Evolutionary conservation across 1,284 basidiomycete genomes (phyloP).

Genomic region (Cystobasidiaceae sp.): DNA sequence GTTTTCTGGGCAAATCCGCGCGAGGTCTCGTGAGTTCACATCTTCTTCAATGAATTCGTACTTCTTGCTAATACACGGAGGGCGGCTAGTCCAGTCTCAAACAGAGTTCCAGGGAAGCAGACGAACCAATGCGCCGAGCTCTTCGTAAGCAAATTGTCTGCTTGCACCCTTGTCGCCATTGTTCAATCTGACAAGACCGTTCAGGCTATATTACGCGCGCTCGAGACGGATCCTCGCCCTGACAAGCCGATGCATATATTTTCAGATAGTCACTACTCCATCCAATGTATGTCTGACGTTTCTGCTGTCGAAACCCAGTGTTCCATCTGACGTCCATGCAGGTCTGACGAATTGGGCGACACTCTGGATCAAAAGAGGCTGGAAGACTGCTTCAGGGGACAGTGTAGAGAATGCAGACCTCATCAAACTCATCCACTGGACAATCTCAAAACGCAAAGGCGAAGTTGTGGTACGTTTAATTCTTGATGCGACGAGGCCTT

Average conservation of each 20-base stretch:
- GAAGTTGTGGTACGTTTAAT: conserved; percentile 20
- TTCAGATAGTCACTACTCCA: conserved; percentile 70
- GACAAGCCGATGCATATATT: conserved; percentile 60
- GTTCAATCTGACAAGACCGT: neutral
- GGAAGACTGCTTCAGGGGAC: conserved; percentile 51
- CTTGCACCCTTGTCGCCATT: no score
- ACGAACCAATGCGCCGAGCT: conserved; percentile 86
- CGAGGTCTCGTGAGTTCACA: neutral
- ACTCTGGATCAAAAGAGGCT: conserved; percentile 45
- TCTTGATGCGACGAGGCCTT: neutral
- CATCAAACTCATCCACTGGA: conserved; percentile 55
- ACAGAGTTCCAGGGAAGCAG: conserved; percentile 72
- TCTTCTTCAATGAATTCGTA: no score
- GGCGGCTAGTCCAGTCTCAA: conserved; percentile 53
- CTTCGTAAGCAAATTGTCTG: conserved; percentile 59
- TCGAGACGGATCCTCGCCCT: conserved; percentile 59
- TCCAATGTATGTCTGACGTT: conserved; percentile 54
- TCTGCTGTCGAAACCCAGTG: neutral
- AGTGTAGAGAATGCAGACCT: conserved; percentile 62
- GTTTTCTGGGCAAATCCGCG: conserved; percentile 24
- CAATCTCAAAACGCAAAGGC: conserved; percentile 11
- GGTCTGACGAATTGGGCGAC: neutral
- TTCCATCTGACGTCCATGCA: neutral
- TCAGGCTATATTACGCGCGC: conserved; percentile 67
- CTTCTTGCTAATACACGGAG: no score